Conservation (phyloP, 2,329 filamentous ascomycete species). For the Fusarium pseudocircinatum region DNA sequence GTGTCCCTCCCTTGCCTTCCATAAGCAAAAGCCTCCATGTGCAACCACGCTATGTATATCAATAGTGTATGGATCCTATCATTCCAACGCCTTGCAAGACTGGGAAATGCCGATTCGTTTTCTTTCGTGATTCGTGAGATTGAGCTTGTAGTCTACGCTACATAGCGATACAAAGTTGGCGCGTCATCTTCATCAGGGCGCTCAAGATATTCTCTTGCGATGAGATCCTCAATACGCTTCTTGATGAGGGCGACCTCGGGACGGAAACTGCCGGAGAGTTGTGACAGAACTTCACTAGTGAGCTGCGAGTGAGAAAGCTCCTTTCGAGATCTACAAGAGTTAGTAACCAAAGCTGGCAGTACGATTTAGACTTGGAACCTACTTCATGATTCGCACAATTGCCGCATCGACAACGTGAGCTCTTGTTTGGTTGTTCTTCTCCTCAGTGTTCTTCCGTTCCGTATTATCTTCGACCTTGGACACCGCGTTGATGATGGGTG, state of each 20-base stretch:
- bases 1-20: not conserved
- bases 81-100: slow-evolving; percentile 39
- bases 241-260: slow-evolving; percentile 83
- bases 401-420: slow-evolving; percentile 79
- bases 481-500: slow-evolving; percentile 80
- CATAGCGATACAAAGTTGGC: slow-evolving; percentile 73
- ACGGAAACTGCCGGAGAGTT: slow-evolving; percentile 75
- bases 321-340: slow-evolving; percentile 72
- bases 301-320: slow-evolving; percentile 75
- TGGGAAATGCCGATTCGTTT: slow-evolving; percentile 19
- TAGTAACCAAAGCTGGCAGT: not conserved
- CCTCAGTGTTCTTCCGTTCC: slow-evolving; percentile 76
- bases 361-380: slow-evolving; percentile 49
- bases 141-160: slow-evolving; percentile 62
- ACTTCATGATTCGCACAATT: slow-evolving; percentile 88
- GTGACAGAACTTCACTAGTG: slow-evolving; percentile 75
- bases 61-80: slow-evolving; percentile 19
- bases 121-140: slow-evolving; percentile 40
- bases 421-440: slow-evolving; percentile 78
- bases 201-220: slow-evolving; percentile 81
- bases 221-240: slow-evolving; percentile 80
- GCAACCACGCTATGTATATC: slow-evolving; percentile 28
- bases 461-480: slow-evolving; percentile 85
- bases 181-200: slow-evolving; percentile 72
- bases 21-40: slow-evolving; percentile 8